phyloP scores from a whole-genome alignment of 306 rosid genomes.

The Astragalus membranaceus region DNA sequence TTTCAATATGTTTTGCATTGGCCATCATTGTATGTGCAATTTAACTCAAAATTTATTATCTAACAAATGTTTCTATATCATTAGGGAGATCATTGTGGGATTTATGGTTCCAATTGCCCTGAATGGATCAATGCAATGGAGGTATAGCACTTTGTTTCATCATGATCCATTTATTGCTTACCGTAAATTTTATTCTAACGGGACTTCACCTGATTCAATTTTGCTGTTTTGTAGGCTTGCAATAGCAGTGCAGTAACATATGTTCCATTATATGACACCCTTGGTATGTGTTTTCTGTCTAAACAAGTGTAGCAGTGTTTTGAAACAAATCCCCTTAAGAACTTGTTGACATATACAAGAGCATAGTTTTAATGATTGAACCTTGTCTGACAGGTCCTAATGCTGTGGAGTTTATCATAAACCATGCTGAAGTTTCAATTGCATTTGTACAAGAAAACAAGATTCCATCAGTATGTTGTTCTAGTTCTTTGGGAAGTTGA shows the following conservation, averaged over 20 bases:
- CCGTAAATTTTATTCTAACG: background rate
- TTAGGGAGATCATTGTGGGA: slow-evolving; percentile 87
- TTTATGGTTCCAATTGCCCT: slow-evolving; percentile 75
- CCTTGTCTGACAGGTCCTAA: too few relatives aligned
- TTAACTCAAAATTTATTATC: too few relatives aligned
- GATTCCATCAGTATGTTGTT: too few relatives aligned
- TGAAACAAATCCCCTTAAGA: too few relatives aligned
- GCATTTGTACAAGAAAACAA: too few relatives aligned
- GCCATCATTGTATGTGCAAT: background rate
- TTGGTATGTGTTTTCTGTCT: too few relatives aligned
- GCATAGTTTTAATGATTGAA: too few relatives aligned
- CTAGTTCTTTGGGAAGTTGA: too few relatives aligned
- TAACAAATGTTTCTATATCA: background rate
- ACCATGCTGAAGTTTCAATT: too few relatives aligned
- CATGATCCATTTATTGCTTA: background rate
- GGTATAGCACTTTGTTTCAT: slow-evolving; percentile 33
- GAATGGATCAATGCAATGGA: slow-evolving; percentile 87
- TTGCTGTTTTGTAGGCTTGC: slow-evolving; percentile 58
- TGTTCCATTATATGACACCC: slow-evolving; percentile 78
- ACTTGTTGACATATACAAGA: too few relatives aligned
- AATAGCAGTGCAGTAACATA: slow-evolving; percentile 60
- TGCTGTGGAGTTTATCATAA: too few relatives aligned
- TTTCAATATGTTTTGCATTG: background rate
- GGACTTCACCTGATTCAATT: background rate
- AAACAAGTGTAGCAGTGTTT: too few relatives aligned